Base-by-base conservation (phyloP, 768 basidiomycete genomes). In the Phanerochaete carnosa region DNA sequence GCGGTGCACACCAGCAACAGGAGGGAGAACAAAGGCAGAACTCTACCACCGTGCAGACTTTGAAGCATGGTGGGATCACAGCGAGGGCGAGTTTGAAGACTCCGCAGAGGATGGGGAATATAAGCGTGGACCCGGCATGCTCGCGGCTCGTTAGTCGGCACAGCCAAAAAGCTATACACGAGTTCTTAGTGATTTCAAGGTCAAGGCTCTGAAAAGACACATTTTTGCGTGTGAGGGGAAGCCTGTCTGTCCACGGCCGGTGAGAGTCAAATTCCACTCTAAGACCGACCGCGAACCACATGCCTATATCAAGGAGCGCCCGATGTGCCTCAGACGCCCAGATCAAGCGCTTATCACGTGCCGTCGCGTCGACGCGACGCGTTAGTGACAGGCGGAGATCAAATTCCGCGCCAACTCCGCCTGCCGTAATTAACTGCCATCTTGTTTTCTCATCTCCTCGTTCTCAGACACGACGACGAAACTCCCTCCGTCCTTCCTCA, bases 301-400 rank as follows among this genome's bases (percentile, higher is more conserved):
- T 58, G 4, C 26, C 55, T 15, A 22, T 6, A 46, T 57, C 22
- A 7, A 45, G 56, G 19, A 26, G 43, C 22, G 33, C 45, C 19
- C 46, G 28, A 37, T 8, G 43, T 39, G 35, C 26, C 11, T 23
- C 43, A 26, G 28, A 13, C 45, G 54, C 58, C 49, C 29, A 54
- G 45, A 30, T 35, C 35, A 61, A 59, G 59, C 65, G 68, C 63
- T 55, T 47, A 32, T 66, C 69, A 70, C 68, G 67, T 66, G 68
- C 25, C 5, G 2, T 22, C 26, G 57, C 59, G 64, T 35, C 53
- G 61, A 59, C 68, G 68, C 64, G 70, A 63, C 69, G 65, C 68
- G 69, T 69, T 70, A 64, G 68, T 60, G 55, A 33, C 16, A 7
- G 4, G 60, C 71, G 69, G 71, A 69, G 64, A 63, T 64, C 63